Evolutionary conservation across 73 alveolate genomes (phyloP).

Genomic region (Paramecium biaurelia): DNA sequence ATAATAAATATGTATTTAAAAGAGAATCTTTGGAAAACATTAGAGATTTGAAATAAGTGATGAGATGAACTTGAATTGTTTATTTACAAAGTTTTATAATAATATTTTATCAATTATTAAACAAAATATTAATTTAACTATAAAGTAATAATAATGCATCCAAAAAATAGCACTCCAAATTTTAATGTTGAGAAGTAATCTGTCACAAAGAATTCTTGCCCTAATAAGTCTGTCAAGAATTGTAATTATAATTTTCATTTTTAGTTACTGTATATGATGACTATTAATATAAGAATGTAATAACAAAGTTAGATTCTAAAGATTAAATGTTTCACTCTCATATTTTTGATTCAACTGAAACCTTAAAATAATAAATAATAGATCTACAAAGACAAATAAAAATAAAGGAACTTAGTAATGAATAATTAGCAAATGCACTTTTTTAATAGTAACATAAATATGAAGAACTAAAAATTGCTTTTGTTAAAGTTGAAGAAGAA

Average conservation of each 20-base stretch:
- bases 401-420: neutral
- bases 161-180: neutral
- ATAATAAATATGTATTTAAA: too few species aligned
- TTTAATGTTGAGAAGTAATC: neutral
- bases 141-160: neutral
- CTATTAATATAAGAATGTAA: neutral
- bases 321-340: neutral
- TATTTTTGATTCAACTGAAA: neutral
- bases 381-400: neutral
- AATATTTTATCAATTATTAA: too few species aligned
- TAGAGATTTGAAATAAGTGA: too few species aligned
- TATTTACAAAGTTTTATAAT: too few species aligned
- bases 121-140: neutral
- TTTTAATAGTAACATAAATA: neutral
- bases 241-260: neutral
- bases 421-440: neutral
- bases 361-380: neutral
- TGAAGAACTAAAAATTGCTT: neutral
- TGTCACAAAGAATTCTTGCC: neutral
- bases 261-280: conserved; percentile 7
- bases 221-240: neutral
- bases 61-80: too few species aligned
- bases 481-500: neutral
- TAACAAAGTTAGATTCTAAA: neutral
- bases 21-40: too few species aligned